phyloP scores from a whole-genome alignment of 2,329 filamentous ascomycete genomes.

The Aspergillus sp. region DNA sequence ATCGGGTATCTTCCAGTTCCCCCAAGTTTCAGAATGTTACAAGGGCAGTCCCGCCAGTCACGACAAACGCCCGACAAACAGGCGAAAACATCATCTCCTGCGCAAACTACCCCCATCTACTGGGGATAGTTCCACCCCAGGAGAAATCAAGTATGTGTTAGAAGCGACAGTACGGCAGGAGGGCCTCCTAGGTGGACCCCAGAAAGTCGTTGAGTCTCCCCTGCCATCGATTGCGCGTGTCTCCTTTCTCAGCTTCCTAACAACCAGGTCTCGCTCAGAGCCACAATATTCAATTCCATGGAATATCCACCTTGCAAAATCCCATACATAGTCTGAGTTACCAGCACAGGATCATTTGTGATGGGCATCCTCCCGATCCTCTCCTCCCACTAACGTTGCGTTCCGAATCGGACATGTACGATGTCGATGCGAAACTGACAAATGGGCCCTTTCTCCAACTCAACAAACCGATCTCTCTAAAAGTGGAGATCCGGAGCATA shows the following conservation, averaged over 20 bases:
- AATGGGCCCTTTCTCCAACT: constrained; percentile 12
- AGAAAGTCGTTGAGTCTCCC: constrained; percentile 7
- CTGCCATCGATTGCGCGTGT: background rate
- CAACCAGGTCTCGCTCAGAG: background rate
- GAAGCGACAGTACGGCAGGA: constrained; percentile 5
- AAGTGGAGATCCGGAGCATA: constrained; percentile 6
- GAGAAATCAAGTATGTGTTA: constrained; percentile 8
- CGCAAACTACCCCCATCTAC: constrained; percentile 10
- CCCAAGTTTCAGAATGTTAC: constrained; percentile 10
- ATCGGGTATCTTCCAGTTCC: constrained; percentile 2
- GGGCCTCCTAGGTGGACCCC: constrained; percentile 1
- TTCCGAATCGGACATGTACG: background rate
- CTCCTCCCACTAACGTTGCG: background rate
- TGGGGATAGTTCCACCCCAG: background rate
- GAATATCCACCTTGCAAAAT: background rate
- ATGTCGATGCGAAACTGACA: constrained; percentile 6
- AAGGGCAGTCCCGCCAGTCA: background rate
- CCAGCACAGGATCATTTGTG: background rate
- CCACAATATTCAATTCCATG: background rate
- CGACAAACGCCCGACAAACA: background rate
- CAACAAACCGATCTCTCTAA: constrained; percentile 7
- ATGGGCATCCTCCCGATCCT: background rate
- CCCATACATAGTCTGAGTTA: background rate
- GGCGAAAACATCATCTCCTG: constrained; percentile 3
- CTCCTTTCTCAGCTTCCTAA: background rate